Evolutionary conservation across 352 stramenopile genomes (phyloP), one percentile per base, ranked within the genome.

Genomic region (Saprolegnia parasitica): DNA sequence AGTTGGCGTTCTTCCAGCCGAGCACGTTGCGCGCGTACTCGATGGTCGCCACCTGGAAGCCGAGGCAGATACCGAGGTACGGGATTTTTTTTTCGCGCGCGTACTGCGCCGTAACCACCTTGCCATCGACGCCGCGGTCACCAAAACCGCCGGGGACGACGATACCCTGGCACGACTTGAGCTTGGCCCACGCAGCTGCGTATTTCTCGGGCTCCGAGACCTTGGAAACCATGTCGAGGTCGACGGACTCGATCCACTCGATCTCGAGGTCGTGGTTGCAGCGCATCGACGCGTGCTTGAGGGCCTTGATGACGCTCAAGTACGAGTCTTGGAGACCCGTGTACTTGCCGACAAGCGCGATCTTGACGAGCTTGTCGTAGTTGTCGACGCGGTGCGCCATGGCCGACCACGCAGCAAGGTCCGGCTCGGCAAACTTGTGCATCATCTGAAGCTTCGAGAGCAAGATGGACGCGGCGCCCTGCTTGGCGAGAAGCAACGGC

Each of bases 301-400:
- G 79, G 61, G 87, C 85, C 86, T 99, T 99, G 77, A 99, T 98
- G 52, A 99, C 96, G 73, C 85, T 98, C 71, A 99, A 78, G 81
- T 99, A 99, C 56, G 96, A 98, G 85, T 99, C 98, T 76, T 98
- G 91, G 39, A 99, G 87, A 60, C 96, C 95, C 39, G 95, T 99
- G 83, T 99, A 99, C 76, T 99, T 99, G 61, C 97, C 97, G 29
- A 99, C 98, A 37, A 99, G 84, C 21, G 97, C 97, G 77, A 99
- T 99, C 62, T 89, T 91, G 60, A 98, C 97, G 11, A 87, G 87
- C 67, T 97, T 72, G 1, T 79, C 81, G 72, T 96, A 98, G 35
- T 80, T 79, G 76, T 98, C 95, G 20, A 99, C 89, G 58, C 86
- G 87, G 67, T 97, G 81, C 0, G 97, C 97, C 89, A 99, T 98